A percentile compares a stretch with the other conserved stretches of the same genome.
Conservation (phyloP, 345 rosid genomes). For the Hevea brasiliensis region DNA sequence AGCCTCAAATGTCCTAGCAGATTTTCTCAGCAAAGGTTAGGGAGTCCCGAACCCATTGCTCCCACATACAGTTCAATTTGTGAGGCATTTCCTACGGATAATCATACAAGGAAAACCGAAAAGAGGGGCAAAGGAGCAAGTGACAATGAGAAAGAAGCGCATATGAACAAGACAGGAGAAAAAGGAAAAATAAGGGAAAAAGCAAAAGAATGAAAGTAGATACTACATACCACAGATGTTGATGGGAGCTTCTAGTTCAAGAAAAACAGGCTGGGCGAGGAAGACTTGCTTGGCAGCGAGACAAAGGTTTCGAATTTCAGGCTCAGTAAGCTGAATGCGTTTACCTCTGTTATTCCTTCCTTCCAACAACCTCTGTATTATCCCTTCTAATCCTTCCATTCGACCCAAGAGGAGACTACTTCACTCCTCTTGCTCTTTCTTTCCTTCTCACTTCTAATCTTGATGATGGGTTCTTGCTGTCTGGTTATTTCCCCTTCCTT, state of each 20-base stretch:
- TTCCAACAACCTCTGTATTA: slow-evolving; percentile 20
- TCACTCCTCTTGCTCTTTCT: background rate
- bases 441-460: background rate
- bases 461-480: background rate
- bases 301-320: slow-evolving; percentile 26
- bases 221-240: slow-evolving; percentile 30
- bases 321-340: slow-evolving; percentile 22
- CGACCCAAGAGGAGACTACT: slow-evolving; percentile 7
- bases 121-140: too few relatives aligned
- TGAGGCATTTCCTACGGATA: too few relatives aligned
- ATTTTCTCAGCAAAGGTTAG: too few relatives aligned
- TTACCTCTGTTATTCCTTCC: slow-evolving; percentile 22
- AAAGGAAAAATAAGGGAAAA: too few relatives aligned
- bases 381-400: slow-evolving; percentile 25
- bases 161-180: too few relatives aligned
- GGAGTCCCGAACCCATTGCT: too few relatives aligned
- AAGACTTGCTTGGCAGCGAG: slow-evolving; percentile 26
- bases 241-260: slow-evolving; percentile 27
- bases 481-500: background rate
- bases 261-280: slow-evolving; percentile 23
- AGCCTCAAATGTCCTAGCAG: too few relatives aligned
- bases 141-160: too few relatives aligned
- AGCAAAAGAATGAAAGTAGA: background rate
- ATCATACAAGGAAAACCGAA: too few relatives aligned
- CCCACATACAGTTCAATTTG: too few relatives aligned